phyloP scores from a whole-genome alignment of 2,329 filamentous ascomycete species.

The Sporothrix brunneoviolacea region DNA sequence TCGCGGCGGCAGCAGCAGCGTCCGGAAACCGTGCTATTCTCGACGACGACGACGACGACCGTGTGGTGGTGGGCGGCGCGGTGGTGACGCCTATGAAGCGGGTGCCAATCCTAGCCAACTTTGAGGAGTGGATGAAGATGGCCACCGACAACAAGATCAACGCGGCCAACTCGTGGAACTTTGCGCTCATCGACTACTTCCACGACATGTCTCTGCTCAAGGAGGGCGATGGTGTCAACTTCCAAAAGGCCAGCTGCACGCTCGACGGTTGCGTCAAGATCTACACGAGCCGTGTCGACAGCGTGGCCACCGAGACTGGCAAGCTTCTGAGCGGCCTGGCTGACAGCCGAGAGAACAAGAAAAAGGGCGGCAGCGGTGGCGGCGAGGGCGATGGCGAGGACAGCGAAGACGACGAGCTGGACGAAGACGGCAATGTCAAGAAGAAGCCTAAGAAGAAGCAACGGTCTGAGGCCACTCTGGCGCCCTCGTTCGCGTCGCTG shows the following conservation, averaged over 20 bases:
- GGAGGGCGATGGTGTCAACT: conserved; percentile 95
- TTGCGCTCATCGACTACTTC: conserved; percentile 99
- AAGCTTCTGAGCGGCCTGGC: conserved; percentile 90
- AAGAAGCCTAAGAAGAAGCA: conserved; percentile 73
- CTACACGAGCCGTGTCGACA: conserved; percentile 96
- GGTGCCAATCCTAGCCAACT: conserved; percentile 91
- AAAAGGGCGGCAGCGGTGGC: conserved; percentile 57
- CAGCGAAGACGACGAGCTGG: conserved; percentile 52
- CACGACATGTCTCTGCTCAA: conserved; percentile 97
- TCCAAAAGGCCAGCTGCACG: conserved; percentile 96
- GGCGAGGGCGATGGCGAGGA: conserved; percentile 59
- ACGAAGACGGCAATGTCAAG: conserved; percentile 40
- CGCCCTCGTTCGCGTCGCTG: conserved; percentile 76
- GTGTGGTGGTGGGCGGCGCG: conserved; percentile 55
- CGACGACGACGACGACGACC: conserved; percentile 43
- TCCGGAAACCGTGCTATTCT: conserved; percentile 3
- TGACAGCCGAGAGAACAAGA: conserved; percentile 74
- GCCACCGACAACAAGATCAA: conserved; percentile 99
- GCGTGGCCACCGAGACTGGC: conserved; percentile 93
- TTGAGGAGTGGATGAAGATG: conserved; percentile 99
- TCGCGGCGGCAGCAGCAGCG: conserved; percentile 8
- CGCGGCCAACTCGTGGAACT: conserved; percentile 97
- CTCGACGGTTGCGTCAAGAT: conserved; percentile 98
- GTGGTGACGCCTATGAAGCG: conserved; percentile 87
- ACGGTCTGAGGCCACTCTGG: conserved; percentile 82